phyloP scores from a whole-genome alignment of 495 filamentous ascomycete species.

The Penicillium bialowiezense region DNA sequence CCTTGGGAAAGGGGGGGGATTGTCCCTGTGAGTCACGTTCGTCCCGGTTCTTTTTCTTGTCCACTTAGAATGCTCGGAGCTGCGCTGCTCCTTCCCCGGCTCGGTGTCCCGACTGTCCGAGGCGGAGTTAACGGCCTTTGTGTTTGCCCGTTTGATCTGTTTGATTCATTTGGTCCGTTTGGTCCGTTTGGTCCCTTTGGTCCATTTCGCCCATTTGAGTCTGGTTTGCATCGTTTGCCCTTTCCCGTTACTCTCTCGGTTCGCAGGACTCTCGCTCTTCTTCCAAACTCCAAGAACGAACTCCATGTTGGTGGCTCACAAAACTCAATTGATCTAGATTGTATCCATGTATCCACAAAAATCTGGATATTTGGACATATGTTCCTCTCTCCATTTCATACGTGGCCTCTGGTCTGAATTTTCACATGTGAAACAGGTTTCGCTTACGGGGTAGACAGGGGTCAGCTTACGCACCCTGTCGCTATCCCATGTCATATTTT shows the following conservation, averaged over 20 bases:
- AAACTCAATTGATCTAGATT: too few species aligned
- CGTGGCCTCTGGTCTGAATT: neutral
- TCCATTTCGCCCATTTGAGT: neutral
- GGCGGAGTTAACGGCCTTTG: slow-evolving; percentile 18
- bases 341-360: too few species aligned
- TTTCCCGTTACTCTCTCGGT: too few species aligned
- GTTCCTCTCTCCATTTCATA: too few species aligned
- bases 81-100: slow-evolving; percentile 13
- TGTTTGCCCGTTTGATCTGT: neutral
- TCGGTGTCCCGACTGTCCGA: slow-evolving; percentile 21
- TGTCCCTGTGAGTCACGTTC: slow-evolving; percentile 19
- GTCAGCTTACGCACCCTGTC: neutral
- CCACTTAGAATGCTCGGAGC: slow-evolving; percentile 17
- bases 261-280: too few species aligned
- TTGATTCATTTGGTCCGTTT: neutral
- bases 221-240: too few species aligned
- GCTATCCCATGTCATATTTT: neutral
- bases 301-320: too few species aligned
- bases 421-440: neutral
- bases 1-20: neutral
- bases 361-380: too few species aligned
- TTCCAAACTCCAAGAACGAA: too few species aligned
- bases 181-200: neutral
- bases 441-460: neutral
- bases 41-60: slow-evolving; percentile 27